Evolutionary conservation across 2,329 filamentous ascomycete genomes (phyloP).

Genomic region (Ascocoryne sarcoides): DNA sequence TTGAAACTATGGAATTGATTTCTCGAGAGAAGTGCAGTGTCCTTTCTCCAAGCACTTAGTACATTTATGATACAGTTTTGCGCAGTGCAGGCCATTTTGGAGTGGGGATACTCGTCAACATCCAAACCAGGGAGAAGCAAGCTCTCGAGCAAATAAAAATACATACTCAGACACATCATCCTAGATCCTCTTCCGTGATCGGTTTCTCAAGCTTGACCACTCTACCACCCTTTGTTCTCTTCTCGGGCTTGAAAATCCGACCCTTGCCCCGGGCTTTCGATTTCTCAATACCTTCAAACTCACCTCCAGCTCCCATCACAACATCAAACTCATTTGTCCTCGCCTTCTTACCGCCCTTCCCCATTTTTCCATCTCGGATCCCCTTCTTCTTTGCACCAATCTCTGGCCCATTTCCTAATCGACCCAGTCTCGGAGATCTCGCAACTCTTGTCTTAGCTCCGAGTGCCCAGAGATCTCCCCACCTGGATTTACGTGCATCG

Average conservation of each 20-base stretch:
- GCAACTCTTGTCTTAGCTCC: constrained; percentile 77
- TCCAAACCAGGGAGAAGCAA: not conserved
- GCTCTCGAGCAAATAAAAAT: too few species aligned
- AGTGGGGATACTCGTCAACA: not conserved
- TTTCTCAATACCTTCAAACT: constrained; percentile 22
- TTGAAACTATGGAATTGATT: not conserved
- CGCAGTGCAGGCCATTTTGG: too few species aligned
- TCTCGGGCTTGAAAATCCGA: constrained; percentile 28
- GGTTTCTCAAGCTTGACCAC: not conserved
- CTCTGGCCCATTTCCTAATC: not conserved
- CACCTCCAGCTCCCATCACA: constrained; percentile 26
- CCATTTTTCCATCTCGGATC: constrained; percentile 22
- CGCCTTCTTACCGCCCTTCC: constrained; percentile 35
- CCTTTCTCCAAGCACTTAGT: not conserved
- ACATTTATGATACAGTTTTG: not conserved
- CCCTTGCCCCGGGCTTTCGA: constrained; percentile 29
- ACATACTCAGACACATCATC: too few species aligned
- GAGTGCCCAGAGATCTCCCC: constrained; percentile 94
- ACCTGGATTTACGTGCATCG: constrained; percentile 80
- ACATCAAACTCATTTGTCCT: constrained; percentile 34
- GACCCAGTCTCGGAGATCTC: constrained; percentile 43
- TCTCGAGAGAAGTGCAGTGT: not conserved
- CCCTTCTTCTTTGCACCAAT: constrained; percentile 31
- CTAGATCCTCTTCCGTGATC: constrained; percentile 2
- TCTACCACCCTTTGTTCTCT: constrained; percentile 5